Conservation (phyloP, 2,329 filamentous ascomycete genomes). For the Nemania sp. region DNA sequence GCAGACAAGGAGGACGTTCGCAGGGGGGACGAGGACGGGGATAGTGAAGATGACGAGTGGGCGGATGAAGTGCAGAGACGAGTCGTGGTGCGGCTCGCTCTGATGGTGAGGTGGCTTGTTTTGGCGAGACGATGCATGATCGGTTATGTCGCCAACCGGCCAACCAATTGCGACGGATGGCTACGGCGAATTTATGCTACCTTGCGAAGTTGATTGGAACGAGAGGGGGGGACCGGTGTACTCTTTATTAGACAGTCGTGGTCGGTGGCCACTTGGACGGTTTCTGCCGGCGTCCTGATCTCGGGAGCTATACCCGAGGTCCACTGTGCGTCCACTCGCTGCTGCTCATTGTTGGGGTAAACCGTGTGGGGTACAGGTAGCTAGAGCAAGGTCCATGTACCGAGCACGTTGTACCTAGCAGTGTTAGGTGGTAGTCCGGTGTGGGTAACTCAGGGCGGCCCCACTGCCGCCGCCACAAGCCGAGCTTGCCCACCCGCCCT, state of each 20-base stretch:
- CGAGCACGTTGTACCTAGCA: too few species aligned
- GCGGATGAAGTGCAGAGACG: constrained; percentile 31
- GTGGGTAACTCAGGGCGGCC: too few species aligned
- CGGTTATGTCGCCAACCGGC: background rate
- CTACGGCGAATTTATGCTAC: too few species aligned
- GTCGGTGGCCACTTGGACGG: too few species aligned
- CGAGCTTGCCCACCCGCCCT: constrained; percentile 27
- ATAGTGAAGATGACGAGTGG: constrained; percentile 13
- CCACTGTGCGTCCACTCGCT: background rate
- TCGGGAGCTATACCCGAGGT: constrained; percentile 1
- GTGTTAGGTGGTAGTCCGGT: too few species aligned
- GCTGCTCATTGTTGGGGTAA: constrained; percentile 9
- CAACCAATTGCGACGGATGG: constrained; percentile 18
- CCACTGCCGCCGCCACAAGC: constrained; percentile 32
- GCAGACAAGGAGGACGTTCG: constrained; percentile 21
- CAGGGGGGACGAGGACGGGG: background rate
- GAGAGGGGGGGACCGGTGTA: background rate
- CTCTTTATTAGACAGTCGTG: constrained; percentile 18
- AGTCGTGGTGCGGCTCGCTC: constrained; percentile 34
- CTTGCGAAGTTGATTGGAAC: too few species aligned
- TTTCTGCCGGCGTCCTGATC: background rate
- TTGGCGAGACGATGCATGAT: constrained; percentile 40
- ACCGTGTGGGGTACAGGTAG: constrained; percentile 25
- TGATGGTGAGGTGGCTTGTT: constrained; percentile 34
- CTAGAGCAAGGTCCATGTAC: too few species aligned